These are phyloP conservation scores for Botrytis byssoidea DNA, from an alignment of 2,329 filamentous ascomycete species.

Conservation along the genomic window DNA sequence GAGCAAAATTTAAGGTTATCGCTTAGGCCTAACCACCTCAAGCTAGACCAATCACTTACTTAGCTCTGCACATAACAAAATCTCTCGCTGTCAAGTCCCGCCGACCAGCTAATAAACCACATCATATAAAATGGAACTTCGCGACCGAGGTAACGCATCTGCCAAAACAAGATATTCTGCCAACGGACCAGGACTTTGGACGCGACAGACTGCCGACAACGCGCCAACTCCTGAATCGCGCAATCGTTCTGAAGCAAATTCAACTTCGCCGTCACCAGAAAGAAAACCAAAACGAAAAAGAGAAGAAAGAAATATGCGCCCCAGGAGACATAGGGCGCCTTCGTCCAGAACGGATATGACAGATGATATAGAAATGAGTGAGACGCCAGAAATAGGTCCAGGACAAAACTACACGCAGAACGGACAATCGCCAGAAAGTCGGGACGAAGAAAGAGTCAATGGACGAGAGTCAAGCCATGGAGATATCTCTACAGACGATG, in stretches of 20 bases:
- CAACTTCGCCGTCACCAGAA: slow-evolving; percentile 1
- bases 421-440: background rate
- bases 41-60: slow-evolving; percentile 3
- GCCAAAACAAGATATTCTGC: slow-evolving; percentile 16
- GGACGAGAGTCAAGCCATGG: slow-evolving; percentile 5
- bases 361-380: background rate
- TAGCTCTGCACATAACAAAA: slow-evolving; percentile 16
- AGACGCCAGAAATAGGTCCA: background rate
- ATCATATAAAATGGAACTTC: slow-evolving; percentile 14
- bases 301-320: slow-evolving; percentile 3
- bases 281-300: slow-evolving; percentile 4
- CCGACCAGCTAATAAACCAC: background rate
- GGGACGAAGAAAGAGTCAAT: slow-evolving; percentile 1
- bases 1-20: slow-evolving; percentile 13
- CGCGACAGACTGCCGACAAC: background rate
- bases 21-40: slow-evolving; percentile 1
- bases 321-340: background rate
- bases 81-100: slow-evolving; percentile 2
- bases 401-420: background rate
- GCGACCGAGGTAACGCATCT: background rate
- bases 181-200: slow-evolving; percentile 14
- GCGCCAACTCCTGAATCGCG: background rate
- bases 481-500: background rate
- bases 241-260: slow-evolving; percentile 1
- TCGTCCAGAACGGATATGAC: background rate